phyloP scores from a whole-genome alignment of 495 filamentous ascomycete species.

The Mytilinidion resinicola region DNA sequence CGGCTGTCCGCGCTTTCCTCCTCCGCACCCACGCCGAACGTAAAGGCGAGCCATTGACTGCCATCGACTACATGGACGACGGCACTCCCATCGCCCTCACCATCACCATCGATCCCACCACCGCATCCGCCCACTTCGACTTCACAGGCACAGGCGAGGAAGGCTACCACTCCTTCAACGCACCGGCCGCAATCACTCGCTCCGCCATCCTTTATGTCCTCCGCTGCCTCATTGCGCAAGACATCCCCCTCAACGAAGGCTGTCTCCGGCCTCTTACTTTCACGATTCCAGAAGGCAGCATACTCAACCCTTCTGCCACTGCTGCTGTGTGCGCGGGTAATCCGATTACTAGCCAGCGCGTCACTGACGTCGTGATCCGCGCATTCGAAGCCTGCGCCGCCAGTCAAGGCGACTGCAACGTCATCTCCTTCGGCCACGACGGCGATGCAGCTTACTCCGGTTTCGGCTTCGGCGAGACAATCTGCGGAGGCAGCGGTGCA shows the following conservation, averaged over 20 bases:
- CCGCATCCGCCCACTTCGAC: constrained; percentile 33
- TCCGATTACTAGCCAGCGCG: constrained; percentile 27
- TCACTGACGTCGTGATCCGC: constrained; percentile 30
- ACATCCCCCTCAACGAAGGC: constrained; percentile 34
- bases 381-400: constrained; percentile 31
- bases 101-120: constrained; percentile 29
- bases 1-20: constrained; percentile 28
- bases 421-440: constrained; percentile 29
- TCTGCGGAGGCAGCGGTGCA: constrained; percentile 15
- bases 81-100: constrained; percentile 32
- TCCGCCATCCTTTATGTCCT: constrained; percentile 28
- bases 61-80: constrained; percentile 34
- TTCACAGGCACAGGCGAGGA: constrained; percentile 35
- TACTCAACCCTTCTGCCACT: constrained; percentile 21
- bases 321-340: constrained; percentile 29
- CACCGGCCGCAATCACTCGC: constrained; percentile 24
- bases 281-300: constrained; percentile 16
- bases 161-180: constrained; percentile 28
- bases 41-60: constrained; percentile 15
- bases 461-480: constrained; percentile 17
- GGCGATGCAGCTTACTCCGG: constrained; percentile 16
- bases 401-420: constrained; percentile 30
- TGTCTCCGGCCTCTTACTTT: constrained; percentile 26
- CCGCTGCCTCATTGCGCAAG: constrained; percentile 24
- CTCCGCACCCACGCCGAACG: constrained; percentile 12